Evolutionary conservation across 768 basidiomycete species (phyloP), one percentile per base, ranked within the genome.

Genomic region (Leccinum sublutescens): DNA sequence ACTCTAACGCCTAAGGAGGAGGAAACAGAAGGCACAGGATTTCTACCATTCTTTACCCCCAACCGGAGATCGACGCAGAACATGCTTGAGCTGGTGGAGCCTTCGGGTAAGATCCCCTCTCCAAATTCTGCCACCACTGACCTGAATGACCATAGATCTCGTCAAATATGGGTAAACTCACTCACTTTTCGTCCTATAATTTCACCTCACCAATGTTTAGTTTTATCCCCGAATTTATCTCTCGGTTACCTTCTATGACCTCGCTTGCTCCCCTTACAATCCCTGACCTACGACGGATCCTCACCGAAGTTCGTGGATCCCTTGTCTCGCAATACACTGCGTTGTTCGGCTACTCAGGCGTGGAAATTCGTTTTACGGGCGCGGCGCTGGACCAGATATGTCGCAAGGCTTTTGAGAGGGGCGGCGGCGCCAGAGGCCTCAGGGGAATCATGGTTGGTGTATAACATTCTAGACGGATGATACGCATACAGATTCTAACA

Each of bases 201-300:
- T 23, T 36, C 9, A 23, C 47, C 64, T 38, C 49, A 71, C 36
- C 38, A 17, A 49, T 31, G 27, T 45, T 31, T 58, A 90, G 91
- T 3, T 91, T 97, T 62, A 98, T 98, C 58, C 95, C 95, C 23
- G 95, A 98, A 75, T 98, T 98, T 66, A 83, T 96, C 53, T 93
- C 91, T 17, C 89, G 96, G 29, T 75, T 97, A n/a, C 95, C 95
- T 5, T 88, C 93, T n/a, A 81, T 95, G 36, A 91, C 95, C 4
- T 86, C 93, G 1, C 81, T 98, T 6, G 74, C 88, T 6, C 88
- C 91, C 6, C 80, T 98, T 2, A 88, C 90, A 5, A 82, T 89
- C 10, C 70, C 83, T 11, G 96, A 98, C 72, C 80, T 98, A 17
- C 84, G 93, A 27, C 84, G 88, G n/a, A 92, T 98, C 58, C 80